Conservation (phyloP, 306 rosid species). For the Urtica urens region DNA sequence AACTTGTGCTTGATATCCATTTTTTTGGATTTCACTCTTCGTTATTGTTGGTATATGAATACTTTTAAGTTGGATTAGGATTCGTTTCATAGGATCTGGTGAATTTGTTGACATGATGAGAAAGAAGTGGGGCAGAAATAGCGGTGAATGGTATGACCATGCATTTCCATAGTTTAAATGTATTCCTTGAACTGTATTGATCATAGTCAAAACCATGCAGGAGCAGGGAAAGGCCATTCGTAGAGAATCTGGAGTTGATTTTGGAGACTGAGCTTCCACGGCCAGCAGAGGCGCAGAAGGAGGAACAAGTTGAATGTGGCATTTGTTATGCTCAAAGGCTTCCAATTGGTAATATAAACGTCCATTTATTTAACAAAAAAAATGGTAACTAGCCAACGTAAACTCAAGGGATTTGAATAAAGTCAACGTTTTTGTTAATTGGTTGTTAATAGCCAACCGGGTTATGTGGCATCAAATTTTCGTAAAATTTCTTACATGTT, state of each 20-base stretch:
- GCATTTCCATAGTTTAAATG: not conserved
- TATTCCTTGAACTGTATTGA: not conserved
- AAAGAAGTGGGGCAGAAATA: constrained; percentile 24
- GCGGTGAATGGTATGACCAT: constrained; percentile 20
- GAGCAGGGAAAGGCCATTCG: constrained; percentile 13
- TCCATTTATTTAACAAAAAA: too few relatives aligned
- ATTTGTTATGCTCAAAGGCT: constrained; percentile 33
- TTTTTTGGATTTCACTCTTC: constrained; percentile 1
- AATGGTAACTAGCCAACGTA: too few relatives aligned
- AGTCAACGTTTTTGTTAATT: too few relatives aligned
- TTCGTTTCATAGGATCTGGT: constrained; percentile 29
- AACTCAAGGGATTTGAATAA: too few relatives aligned
- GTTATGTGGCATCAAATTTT: too few relatives aligned
- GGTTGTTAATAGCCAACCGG: too few relatives aligned
- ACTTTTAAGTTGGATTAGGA: constrained; percentile 17
- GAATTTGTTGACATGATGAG: constrained; percentile 15
- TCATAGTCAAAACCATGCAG: constrained; percentile 4
- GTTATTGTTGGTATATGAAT: not conserved
- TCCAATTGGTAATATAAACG: constrained; percentile 31
- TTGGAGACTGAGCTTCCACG: constrained; percentile 20
- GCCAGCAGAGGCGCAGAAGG: constrained; percentile 17
- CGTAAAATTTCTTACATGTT: too few relatives aligned
- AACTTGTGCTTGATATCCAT: not conserved
- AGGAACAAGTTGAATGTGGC: constrained; percentile 25
- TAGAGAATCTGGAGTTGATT: constrained; percentile 24